Base-by-base conservation (phyloP, 2,329 filamentous ascomycete species). In the Cytospora mali region DNA sequence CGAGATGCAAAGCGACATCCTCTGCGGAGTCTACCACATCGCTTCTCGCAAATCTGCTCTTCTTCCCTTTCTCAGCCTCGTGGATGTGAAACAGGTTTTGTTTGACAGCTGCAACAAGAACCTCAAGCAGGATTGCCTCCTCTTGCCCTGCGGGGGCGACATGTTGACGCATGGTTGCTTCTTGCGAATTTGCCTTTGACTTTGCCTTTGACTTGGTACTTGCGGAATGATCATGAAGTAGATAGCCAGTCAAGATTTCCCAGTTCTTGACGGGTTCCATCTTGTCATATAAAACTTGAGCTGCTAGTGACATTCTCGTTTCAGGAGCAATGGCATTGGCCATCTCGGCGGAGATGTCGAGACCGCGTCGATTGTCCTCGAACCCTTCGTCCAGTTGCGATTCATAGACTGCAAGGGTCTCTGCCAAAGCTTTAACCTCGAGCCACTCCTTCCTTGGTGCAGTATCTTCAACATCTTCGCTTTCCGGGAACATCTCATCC, bases 211-310 rank as follows among this genome's bases (percentile, higher is more conserved):
- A 68, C 66, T 74, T 86, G 73, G 71, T 77, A 71, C 84, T 86
- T 1, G 82, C 83, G 0, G 93, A 95, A 74, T 98, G 93, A 70
- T 99, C 95, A 72, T 92, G 96, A 2, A 99, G 81, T 7, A 99
- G 83, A 74, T 97, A 99, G 18, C 93, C 93, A 28, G 93, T 90
- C 62, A 99, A 77, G 5, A 90, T 84, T 71, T 96, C 91, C 95
- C 95, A 99, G 62, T 93, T 88, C 68, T 87, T 86, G 31, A 97
- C 83, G 69, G 95, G 92, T 0, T 87, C 81, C 64, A 97, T 85
- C 69, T 90, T 89, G 66, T 95, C 91, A 70, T 92, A 96, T 5
- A 98, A 82, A 0, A 88, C 90, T 73, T 96, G 91, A 0, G 93
- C 90, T 21, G 94, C 94, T 29, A 97, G 83, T 3, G 91, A 90